Conservation (phyloP, 2,329 filamentous ascomycete genomes). For the Ilyonectria sp. region DNA sequence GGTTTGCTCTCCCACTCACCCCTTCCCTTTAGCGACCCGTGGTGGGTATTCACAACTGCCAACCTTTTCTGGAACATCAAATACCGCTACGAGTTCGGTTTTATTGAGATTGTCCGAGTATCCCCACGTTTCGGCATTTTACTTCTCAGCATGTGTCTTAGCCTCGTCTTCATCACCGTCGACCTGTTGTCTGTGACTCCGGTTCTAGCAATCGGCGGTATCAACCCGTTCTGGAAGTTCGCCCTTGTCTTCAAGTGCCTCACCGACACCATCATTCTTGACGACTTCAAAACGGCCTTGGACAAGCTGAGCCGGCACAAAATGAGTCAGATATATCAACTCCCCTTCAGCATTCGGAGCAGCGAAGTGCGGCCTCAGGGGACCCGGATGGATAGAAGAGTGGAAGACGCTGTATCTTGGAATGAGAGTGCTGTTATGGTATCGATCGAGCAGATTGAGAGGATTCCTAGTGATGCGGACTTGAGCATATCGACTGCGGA, state of each 20-base stretch:
- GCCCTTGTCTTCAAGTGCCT: constrained; percentile 67
- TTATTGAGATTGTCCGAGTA: constrained; percentile 70
- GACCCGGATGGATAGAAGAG: not conserved
- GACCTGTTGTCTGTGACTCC: constrained; percentile 73
- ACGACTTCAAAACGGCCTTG: constrained; percentile 76
- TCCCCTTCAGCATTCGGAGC: constrained; percentile 31
- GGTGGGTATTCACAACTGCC: constrained; percentile 76
- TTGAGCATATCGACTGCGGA: not conserved
- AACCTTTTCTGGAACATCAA: constrained; percentile 76
- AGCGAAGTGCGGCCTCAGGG: not conserved
- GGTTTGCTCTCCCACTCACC: not conserved
- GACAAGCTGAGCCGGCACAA: constrained; percentile 49
- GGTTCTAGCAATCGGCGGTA: constrained; percentile 57
- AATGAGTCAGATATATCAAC: constrained; percentile 29
- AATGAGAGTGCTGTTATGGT: not conserved
- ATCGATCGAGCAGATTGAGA: constrained; percentile 12
- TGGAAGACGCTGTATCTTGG: not conserved
- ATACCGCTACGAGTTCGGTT: constrained; percentile 71
- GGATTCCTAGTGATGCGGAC: not conserved
- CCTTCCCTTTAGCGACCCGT: constrained; percentile 66
- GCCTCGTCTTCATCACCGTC: constrained; percentile 72
- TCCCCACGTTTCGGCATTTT: constrained; percentile 77
- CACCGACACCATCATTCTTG: constrained; percentile 76
- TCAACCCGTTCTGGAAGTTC: constrained; percentile 43
- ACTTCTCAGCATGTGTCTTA: constrained; percentile 72